phyloP scores from a whole-genome alignment of 164 flowering plant genomes.

The Chimonanthus salicifolius region DNA sequence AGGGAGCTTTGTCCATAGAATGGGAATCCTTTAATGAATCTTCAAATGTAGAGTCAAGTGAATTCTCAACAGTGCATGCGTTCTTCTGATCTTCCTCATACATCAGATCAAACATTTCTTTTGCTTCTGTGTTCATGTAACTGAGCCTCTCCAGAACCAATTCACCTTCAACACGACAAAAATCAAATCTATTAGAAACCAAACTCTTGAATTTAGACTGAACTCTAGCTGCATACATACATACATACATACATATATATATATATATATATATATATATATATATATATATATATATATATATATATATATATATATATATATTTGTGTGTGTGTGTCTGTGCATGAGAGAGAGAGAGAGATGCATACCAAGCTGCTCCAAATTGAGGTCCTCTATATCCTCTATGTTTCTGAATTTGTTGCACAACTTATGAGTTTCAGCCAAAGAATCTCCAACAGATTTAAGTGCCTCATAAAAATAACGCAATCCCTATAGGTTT shows the following conservation, averaged over 20 bases:
- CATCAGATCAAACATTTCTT: conserved; percentile 45
- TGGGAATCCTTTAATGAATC: conserved; percentile 22
- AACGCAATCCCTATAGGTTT: conserved; percentile 30
- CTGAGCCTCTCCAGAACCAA: conserved; percentile 40
- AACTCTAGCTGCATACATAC: too few relatives aligned
- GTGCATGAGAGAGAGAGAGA: neutral
- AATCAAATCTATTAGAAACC: neutral
- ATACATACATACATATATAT: too few relatives aligned
- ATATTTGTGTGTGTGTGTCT: neutral
- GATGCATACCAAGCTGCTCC: conserved; percentile 47
- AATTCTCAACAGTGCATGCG: conserved; percentile 6
- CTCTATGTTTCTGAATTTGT: conserved; percentile 22
- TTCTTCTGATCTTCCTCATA: conserved; percentile 48
- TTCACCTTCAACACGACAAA: conserved; percentile 26
- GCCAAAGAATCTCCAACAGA: conserved; percentile 58
- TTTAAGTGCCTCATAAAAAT: conserved; percentile 43
- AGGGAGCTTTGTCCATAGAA: conserved; percentile 24
- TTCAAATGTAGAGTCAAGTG: conserved; percentile 17
- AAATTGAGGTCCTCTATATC: conserved; percentile 26
- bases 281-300: too few relatives aligned
- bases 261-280: too few relatives aligned
- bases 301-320: too few relatives aligned
- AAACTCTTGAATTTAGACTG: too few relatives aligned
- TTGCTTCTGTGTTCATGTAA: conserved; percentile 44
- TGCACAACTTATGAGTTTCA: conserved; percentile 31